Evolutionary conservation across 768 basidiomycete species (phyloP), one percentile per base, ranked within the genome.

Genomic region (Pleurotus sapidus): DNA sequence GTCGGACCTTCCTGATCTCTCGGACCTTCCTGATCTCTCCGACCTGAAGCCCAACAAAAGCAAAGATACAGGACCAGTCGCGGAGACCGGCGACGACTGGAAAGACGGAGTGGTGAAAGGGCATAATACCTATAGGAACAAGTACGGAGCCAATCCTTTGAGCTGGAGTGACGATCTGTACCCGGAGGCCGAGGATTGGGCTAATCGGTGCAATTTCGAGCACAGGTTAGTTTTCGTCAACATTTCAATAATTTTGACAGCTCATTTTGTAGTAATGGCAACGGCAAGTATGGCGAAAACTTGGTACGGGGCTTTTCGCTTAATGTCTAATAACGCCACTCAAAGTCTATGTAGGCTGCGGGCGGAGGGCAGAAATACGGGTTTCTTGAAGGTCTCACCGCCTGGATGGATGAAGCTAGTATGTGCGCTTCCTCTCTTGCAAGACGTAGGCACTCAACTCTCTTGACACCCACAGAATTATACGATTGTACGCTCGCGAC

Each of bases 121-220:
- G 18, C 51, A 54, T 54, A 54, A 54, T 24, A 39, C 23, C 39
- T 54, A 54, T 24, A 54, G 51, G 39, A 20, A 18, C 17, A 54
- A 54, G 23, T 54, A 54, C 23, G 51, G 51, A 5, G 51, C 51
- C 23, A 40, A 39, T 14, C 51, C 51, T 27, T 39, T 54, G 18
- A 24, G 37, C 15, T 54, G 51, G 51, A 54, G 51, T 54, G 51
- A 54, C 14, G 18, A 54, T n/a, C 51, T 54, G n/a, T 54, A 54
- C 39, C 39, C 51, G 7, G 39, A 54, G 4, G 39, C 39, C 7
- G 37, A 20, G 15, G 20, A 18, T 25, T 54, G 51, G 51, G 51
- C 51, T 17, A 54, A 54, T 15, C n/a, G 23, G n/a, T 54, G 51
- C n/a, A 42, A 54, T 42, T 54, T 54, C 24, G n/a, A 39, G 17